A percentile compares a stretch with the other conserved stretches of the same genome.
These are phyloP conservation scores for Trichomonascaceae sp. DNA, from an alignment of 1,139 yeast genomes.

Conservation along the genomic window DNA sequence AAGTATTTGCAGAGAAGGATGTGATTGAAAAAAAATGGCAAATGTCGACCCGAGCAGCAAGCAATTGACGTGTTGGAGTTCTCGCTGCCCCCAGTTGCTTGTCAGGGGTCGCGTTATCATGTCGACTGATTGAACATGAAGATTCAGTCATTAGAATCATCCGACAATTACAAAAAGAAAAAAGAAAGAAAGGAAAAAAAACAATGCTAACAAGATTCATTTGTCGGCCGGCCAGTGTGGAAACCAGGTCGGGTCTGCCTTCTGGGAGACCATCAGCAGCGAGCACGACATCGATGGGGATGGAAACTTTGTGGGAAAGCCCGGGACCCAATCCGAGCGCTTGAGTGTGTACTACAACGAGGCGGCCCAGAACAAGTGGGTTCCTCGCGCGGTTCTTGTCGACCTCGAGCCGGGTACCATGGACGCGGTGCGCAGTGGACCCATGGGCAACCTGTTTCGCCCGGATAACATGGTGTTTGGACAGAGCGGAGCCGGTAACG, in stretches of 20 bases:
- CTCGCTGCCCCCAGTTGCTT: no score
- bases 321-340: slow-evolving; percentile 32
- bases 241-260: slow-evolving; percentile 97
- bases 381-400: slow-evolving; percentile 84
- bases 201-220: slow-evolving; percentile 47
- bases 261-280: slow-evolving; percentile 91
- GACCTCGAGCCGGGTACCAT: slow-evolving; percentile 92
- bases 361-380: slow-evolving; percentile 57
- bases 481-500: slow-evolving; percentile 86
- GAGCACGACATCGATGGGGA: slow-evolving; percentile 88
- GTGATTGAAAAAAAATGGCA: no score
- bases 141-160: no score
- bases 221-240: slow-evolving; percentile 99
- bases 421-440: slow-evolving; percentile 66
- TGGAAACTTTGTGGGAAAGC: slow-evolving; percentile 34
- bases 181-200: no score
- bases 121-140: no score
- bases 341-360: slow-evolving; percentile 47
- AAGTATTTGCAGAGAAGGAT: no score
- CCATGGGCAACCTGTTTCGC: slow-evolving; percentile 72
- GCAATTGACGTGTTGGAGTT: no score
- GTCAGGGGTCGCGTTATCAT: no score
- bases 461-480: slow-evolving; percentile 87
- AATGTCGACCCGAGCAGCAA: no score
- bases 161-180: no score